Evolutionary conservation across 495 filamentous ascomycete species (phyloP).

Genomic region (Neurospora pannonica): DNA sequence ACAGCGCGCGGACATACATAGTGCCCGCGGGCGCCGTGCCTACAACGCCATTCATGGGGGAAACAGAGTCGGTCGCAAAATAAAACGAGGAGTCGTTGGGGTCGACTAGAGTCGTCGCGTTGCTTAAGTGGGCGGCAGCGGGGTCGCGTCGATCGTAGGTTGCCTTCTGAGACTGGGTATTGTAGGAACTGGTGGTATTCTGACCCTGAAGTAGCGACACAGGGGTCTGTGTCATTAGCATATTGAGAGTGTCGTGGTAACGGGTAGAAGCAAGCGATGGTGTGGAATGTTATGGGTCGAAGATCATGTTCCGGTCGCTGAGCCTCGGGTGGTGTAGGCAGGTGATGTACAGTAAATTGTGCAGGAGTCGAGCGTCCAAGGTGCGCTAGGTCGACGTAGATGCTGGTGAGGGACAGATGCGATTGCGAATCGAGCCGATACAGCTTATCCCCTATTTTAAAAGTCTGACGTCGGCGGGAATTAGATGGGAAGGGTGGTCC

Average conservation of each 20-base stretch:
- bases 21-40: slow-evolving; percentile 63
- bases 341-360: background rate
- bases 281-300: background rate
- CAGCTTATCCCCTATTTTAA: background rate
- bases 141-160: slow-evolving; percentile 3
- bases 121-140: slow-evolving; percentile 18
- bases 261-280: background rate
- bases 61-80: slow-evolving; percentile 11
- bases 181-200: slow-evolving; percentile 27
- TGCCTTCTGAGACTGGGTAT: slow-evolving; percentile 16
- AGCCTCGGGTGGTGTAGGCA: background rate
- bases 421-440: background rate
- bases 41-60: slow-evolving; percentile 60
- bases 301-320: background rate
- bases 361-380: background rate
- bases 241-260: slow-evolving; percentile 13
- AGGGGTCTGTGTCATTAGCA: slow-evolving; percentile 44
- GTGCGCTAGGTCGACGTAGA: background rate
- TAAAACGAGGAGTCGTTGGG: slow-evolving; percentile 13
- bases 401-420: background rate
- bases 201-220: slow-evolving; percentile 39
- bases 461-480: background rate
- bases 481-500: background rate
- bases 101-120: slow-evolving; percentile 26
- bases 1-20: slow-evolving; percentile 90